Evolutionary conservation across 371 early-diverging fungal genomes (phyloP), one percentile per base, ranked within the genome.

Genomic region (Syncephalastrum monosporum): DNA sequence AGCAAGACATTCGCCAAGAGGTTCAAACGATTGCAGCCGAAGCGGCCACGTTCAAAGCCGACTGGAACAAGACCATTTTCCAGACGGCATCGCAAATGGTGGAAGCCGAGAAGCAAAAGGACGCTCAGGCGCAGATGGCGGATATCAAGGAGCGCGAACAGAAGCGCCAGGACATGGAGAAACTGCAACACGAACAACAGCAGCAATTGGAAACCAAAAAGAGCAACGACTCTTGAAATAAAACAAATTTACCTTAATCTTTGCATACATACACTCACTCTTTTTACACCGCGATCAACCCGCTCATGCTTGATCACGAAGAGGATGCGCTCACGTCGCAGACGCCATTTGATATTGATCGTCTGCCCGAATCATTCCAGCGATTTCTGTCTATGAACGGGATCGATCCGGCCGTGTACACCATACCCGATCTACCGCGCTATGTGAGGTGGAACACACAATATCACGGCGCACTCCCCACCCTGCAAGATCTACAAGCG

Each of bases 21-120:
- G 67, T 94, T 50, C 84, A 89, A 67, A 92, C 88, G 41, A 86
- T 93, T 33, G 82, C 88, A 16, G 74, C 81, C 53, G 93, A 95
- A 65, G 89, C 86, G 4, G 91, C 95, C 63, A 82, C 88, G 6
- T 86, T 88, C 65, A 86, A 89, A 63, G 82, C 87, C 6, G 89
- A 89, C 2, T 95, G 95, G 97, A 90, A 92, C 23, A 84, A 89
- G 52, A 83, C 82, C 2, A 90, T 97, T 55, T 89, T 95, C 57
- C 85, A 86, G 38, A 88, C 91, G 23, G 95, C 94, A 4, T 83
- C 88, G 13, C 88, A 91, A 65, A 83, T 93, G 80, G 74, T 90
- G 50, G 84, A 84, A 63, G 75, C 77, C 25, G 82, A 84, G 42
- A 80, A 75, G 64, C 79, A 77, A 60, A 80, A 81, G 59, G 63